Conservation (phyloP, 2,329 filamentous ascomycete genomes). For the Penicillium freii region DNA sequence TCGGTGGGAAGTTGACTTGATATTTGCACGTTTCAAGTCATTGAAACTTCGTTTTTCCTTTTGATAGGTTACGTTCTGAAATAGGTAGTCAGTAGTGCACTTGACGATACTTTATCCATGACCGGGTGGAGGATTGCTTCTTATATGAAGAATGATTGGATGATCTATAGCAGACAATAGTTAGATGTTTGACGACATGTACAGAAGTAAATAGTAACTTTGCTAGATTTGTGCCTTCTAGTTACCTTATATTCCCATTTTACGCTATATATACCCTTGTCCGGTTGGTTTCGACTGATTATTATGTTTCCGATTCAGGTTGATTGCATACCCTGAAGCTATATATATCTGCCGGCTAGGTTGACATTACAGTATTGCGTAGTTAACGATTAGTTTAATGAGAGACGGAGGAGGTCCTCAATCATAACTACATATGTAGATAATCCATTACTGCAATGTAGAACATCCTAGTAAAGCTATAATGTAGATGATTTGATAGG, state of each 20-base stretch:
- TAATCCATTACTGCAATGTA: background rate
- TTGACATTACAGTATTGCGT: background rate
- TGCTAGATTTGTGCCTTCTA: fast-evolving
- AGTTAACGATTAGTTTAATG: background rate
- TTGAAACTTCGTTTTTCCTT: background rate
- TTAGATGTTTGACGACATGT: background rate
- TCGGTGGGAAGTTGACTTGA: background rate
- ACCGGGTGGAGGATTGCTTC: background rate
- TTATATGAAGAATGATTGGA: background rate
- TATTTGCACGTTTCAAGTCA: background rate
- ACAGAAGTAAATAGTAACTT: background rate
- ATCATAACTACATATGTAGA: background rate
- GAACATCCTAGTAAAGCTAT: background rate
- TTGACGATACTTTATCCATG: no score
- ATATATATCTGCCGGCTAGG: background rate
- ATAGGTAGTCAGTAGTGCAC: background rate
- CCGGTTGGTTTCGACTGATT: no score
- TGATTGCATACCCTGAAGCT: background rate
- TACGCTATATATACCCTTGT: background rate
- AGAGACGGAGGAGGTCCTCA: background rate
- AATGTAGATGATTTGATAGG: background rate
- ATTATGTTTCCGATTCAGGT: background rate
- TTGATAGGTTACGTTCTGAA: background rate
- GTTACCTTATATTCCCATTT: background rate
- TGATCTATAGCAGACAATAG: background rate